Base-by-base conservation (phyloP, 371 early-diverging fungal genomes). In the Catenaria anguillulae region DNA sequence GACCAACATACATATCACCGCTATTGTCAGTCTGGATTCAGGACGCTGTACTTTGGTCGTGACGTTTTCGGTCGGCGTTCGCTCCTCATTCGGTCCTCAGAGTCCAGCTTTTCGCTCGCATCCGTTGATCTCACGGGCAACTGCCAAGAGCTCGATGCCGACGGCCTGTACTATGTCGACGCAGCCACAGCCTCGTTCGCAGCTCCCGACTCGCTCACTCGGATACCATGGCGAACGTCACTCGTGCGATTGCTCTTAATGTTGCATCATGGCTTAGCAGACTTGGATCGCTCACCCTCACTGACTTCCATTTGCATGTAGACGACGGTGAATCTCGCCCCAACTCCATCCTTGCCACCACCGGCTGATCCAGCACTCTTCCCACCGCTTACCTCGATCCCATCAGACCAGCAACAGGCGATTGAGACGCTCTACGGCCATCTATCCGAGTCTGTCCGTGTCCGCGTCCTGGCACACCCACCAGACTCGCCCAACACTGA, bases 1-100 rank as follows among this genome's bases (percentile, higher is more conserved):
- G n/a, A n/a, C n/a, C n/a, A n/a, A n/a, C n/a, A n/a, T n/a, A n/a
- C n/a, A n/a, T n/a, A n/a, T n/a, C n/a, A n/a, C n/a, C n/a, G n/a
- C n/a, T n/a, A n/a, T n/a, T n/a, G n/a, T n/a, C n/a, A n/a, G n/a
- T n/a, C 74, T 19, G 60, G 66, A 0, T 60, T 66, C 17, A 63
- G 71, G 2, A 68, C 66, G 24, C 56, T 91, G n/a, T 90, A 79
- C 75, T 90, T 89, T 71, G 85, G 86, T 0, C 78, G 92, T 21
- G 92, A 92, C 66, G 81, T 80, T 48, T 67, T 93, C 15, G 93
- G 92, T 0, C 82, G 92, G n/a, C 72, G 92, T 50, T 90, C 89
- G 3, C 66, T 90, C 23, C 63, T 90, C 24, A 80, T 80, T 79
- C 75, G 78, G 59, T 66, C 63, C 36, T 62, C 72, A 24, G 59